phyloP scores from a whole-genome alignment of 2,329 filamentous ascomycete species.

The Sporothrix humicola region DNA sequence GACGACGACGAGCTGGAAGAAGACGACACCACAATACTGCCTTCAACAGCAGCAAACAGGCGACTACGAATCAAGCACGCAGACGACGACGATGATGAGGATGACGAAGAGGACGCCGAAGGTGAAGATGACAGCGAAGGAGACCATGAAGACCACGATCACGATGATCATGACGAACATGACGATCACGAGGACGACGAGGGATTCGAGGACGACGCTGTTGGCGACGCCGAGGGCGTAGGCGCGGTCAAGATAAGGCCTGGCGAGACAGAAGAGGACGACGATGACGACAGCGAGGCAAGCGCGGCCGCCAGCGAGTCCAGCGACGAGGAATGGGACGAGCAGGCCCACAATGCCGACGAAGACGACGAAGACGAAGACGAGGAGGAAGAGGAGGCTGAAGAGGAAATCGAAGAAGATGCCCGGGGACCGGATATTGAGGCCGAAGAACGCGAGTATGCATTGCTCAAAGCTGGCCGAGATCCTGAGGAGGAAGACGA shows the following conservation, averaged over 20 bases:
- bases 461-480: constrained; percentile 50
- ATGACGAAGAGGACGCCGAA: constrained; percentile 44
- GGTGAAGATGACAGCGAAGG: constrained; percentile 41
- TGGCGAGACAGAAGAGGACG: constrained; percentile 56
- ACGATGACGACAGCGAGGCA: constrained; percentile 51
- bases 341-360: constrained; percentile 59
- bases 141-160: constrained; percentile 42
- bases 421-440: constrained; percentile 83
- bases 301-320: constrained; percentile 51
- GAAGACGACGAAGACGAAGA: constrained; percentile 54
- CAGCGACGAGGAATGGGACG: constrained; percentile 64
- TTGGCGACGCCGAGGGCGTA: constrained; percentile 59
- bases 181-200: constrained; percentile 42
- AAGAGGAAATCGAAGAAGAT: constrained; percentile 63
- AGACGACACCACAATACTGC: constrained; percentile 33
- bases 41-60: constrained; percentile 34
- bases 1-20: constrained; percentile 44
- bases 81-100: constrained; percentile 40
- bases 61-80: constrained; percentile 42
- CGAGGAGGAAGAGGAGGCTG: constrained; percentile 76
- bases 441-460: constrained; percentile 61
- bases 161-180: constrained; percentile 39
- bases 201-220: constrained; percentile 47
- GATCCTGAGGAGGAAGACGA: constrained; percentile 49
- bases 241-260: constrained; percentile 63